These are phyloP conservation scores for Bipolaris cookei DNA, from an alignment of 2,329 filamentous ascomycete species.

Conservation along the genomic window DNA sequence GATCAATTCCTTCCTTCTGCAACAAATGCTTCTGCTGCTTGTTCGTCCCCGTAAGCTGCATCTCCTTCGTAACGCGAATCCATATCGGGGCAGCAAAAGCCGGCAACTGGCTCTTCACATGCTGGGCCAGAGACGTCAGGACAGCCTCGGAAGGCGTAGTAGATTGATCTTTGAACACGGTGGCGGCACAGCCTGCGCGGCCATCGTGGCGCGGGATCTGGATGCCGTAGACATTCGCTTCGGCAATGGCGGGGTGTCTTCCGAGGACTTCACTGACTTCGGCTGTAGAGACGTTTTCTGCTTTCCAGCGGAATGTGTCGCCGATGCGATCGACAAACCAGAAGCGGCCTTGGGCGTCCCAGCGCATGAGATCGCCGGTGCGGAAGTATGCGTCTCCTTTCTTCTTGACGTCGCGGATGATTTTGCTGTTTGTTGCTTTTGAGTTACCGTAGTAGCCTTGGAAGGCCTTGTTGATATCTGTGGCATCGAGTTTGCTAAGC, in stretches of 20 bases:
- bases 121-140: slow-evolving; percentile 40
- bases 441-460: slow-evolving; percentile 68
- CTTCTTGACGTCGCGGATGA: slow-evolving; percentile 42
- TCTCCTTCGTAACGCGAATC: slow-evolving; percentile 47
- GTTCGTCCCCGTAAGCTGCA: slow-evolving; percentile 56
- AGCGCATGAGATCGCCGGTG: slow-evolving; percentile 45
- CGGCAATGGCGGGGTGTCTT: slow-evolving; percentile 47
- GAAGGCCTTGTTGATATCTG: slow-evolving; percentile 57
- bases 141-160: slow-evolving; percentile 19
- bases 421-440: slow-evolving; percentile 42
- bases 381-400: slow-evolving; percentile 50
- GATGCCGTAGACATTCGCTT: slow-evolving; percentile 56
- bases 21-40: slow-evolving; percentile 55
- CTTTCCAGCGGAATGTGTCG: slow-evolving; percentile 52
- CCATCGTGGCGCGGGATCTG: slow-evolving; percentile 53
- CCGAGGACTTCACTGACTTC: slow-evolving; percentile 54
- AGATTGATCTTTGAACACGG: slow-evolving; percentile 39
- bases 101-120: slow-evolving; percentile 49
- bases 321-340: slow-evolving; percentile 50
- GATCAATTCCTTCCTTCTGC: slow-evolving; percentile 52
- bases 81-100: slow-evolving; percentile 55
- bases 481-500: slow-evolving; percentile 52
- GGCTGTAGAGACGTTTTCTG: slow-evolving; percentile 55
- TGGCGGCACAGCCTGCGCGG: slow-evolving; percentile 53
- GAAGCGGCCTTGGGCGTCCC: slow-evolving; percentile 43